Evolutionary conservation across 495 filamentous ascomycete genomes (phyloP).

Genomic region (Aspergillus funiculosus): DNA sequence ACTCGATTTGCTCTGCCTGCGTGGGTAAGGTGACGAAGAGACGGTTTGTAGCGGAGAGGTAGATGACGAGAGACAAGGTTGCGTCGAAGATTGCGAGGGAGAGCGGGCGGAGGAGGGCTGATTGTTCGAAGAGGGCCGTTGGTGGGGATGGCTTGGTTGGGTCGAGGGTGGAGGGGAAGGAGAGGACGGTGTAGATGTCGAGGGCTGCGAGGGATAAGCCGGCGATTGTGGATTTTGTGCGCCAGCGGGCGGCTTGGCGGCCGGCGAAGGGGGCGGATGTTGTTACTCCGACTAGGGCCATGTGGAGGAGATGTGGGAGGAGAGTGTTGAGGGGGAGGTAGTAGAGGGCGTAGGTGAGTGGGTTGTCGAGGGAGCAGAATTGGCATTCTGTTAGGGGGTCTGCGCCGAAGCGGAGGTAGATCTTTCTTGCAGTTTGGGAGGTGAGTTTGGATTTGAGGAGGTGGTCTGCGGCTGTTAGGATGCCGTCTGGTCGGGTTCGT

Average conservation of each 20-base stretch:
- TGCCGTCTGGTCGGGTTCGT: conserved; percentile 47
- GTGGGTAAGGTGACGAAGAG: conserved; percentile 50
- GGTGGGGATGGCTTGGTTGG: too few relatives aligned
- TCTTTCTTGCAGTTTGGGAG: conserved; percentile 62
- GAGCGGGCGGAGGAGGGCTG: conserved; percentile 53
- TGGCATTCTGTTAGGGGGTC: conserved; percentile 63
- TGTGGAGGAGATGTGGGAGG: conserved; percentile 71
- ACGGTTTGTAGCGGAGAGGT: conserved; percentile 70
- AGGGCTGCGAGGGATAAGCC: conserved; percentile 51
- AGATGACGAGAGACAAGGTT: conserved; percentile 57
- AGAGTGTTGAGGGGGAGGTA: conserved; percentile 64
- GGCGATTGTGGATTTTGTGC: conserved; percentile 59
- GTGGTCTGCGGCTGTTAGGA: conserved; percentile 56
- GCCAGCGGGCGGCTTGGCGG: conserved; percentile 57
- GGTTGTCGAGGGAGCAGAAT: conserved; percentile 74
- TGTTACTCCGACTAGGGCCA: conserved; percentile 60
- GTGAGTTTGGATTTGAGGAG: conserved; percentile 61
- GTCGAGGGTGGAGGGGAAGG: too few relatives aligned
- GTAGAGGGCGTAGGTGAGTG: conserved; percentile 70
- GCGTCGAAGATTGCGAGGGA: conserved; percentile 56
- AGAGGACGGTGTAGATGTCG: conserved; percentile 60
- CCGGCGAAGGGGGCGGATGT: conserved; percentile 52
- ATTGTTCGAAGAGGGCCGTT: conserved; percentile 58
- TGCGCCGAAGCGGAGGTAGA: conserved; percentile 80
- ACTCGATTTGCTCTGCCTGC: conserved; percentile 41